Base-by-base conservation (phyloP, 257 asterid genomes). In the Gentiana dahurica region DNA sequence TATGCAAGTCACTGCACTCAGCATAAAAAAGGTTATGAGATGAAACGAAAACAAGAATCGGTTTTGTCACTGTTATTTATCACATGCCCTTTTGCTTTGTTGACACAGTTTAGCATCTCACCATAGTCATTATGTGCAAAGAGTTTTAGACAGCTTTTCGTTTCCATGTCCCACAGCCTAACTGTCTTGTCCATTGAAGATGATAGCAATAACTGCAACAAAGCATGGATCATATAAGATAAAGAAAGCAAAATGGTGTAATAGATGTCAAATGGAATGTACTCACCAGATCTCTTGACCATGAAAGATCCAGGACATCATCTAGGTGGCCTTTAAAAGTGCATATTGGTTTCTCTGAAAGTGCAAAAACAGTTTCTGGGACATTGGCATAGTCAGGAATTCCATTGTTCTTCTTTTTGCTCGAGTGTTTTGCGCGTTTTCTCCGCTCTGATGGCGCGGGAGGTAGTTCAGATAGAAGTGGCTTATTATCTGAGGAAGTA, bases 271-370 rank as follows among this genome's bases (percentile, higher is more conserved):
- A 60, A 49, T 43, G 53, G 24, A 36, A 24, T 36, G 57, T 55
- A 56, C 68, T 67, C 59, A 87, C 97, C 95, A 88, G 95, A 67
- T 85, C 68, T 63, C 61, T 77, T 53, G 97, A 92, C 98, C 97
- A 92, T 1, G 93, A 78, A 38, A 92, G 78, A 77, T 88, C 98
- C 76, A 88, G 59, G 34, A 92, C 77, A 64, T 80, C 95, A 33
- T 88, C 97, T 61, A 66, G 81, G 63, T 85, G 99, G 58, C 95
- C 97, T 55, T 34, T 65, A 73, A 92, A 81, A 52, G 83, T 78
- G 84, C 91, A 81, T 0, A 80, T 53, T 36, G 97, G 97, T 68
- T 77, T 91, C 66, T 92, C 95, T 1, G 97, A 88, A 57, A 92
- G 88, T 24, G 78, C 82, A 73, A 88, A 88, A 8, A 85, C 89